Percentiles rank a stretch among this genome's conserved stretches.
Evolutionary conservation across 225 moss, liverwort and hornwort species (phyloP).

Genomic region (Antitrichia curtipendula): DNA sequence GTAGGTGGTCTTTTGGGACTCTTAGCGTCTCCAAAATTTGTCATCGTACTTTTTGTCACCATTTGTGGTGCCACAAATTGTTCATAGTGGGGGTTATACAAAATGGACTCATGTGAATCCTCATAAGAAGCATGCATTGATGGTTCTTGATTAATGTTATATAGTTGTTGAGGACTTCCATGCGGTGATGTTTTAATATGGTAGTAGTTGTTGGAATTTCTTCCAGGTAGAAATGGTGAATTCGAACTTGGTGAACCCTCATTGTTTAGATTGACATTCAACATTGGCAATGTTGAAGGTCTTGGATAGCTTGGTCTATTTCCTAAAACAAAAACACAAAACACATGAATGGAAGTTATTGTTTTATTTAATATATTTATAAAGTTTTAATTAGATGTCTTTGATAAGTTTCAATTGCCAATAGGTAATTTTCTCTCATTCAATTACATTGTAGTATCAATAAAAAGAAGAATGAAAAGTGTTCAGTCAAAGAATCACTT

Average conservation of each 20-base stretch:
- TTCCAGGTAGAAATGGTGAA: not conserved
- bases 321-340: not conserved
- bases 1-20: not conserved
- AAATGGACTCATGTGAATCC: not conserved
- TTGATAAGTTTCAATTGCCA: not conserved
- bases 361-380: not conserved
- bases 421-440: not conserved
- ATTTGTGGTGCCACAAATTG: slow-evolving; percentile 5
- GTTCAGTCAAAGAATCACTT: not conserved
- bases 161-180: not conserved
- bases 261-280: slow-evolving; percentile 13
- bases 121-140: not conserved
- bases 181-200: not conserved
- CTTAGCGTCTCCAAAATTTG: not conserved
- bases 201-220: not conserved
- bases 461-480: too few relatives aligned
- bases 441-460: not conserved
- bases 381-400: not conserved
- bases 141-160: not conserved
- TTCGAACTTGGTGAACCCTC: not conserved
- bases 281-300: slow-evolving; percentile 6
- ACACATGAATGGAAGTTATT: not conserved
- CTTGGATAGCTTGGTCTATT: slow-evolving; percentile 3
- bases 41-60: not conserved
- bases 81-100: not conserved